Percentiles rank a stretch among this genome's conserved stretches.
Evolutionary conservation across 2,329 filamentous ascomycete genomes (phyloP).

Genomic region (Raffaelea arxii): DNA sequence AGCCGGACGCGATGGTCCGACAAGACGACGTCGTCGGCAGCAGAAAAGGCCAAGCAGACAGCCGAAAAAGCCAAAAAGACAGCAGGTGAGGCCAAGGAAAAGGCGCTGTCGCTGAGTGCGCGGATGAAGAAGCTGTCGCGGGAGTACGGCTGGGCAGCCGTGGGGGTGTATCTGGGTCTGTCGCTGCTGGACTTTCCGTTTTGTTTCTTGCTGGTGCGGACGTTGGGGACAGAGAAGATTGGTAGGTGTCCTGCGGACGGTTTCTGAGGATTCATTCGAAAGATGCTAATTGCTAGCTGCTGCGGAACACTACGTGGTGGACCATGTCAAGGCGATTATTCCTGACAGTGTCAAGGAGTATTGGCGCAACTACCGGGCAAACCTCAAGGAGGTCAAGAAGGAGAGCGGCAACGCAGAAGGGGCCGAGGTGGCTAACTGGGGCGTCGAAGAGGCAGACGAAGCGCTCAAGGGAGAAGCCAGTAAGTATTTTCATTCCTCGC

Average conservation of each 20-base stretch:
- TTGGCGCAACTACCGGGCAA: conserved; percentile 39
- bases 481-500: conserved; percentile 38
- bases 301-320: conserved; percentile 59
- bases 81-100: neutral
- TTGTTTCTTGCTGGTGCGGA: conserved; percentile 79
- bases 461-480: conserved; percentile 59
- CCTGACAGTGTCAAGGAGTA: conserved; percentile 47
- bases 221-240: conserved; percentile 77
- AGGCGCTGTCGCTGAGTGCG: conserved; percentile 49
- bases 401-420: conserved; percentile 34
- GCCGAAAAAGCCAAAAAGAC: too few relatives aligned
- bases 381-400: conserved; percentile 34
- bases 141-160: conserved; percentile 88
- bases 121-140: conserved; percentile 74
- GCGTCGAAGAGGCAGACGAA: conserved; percentile 53
- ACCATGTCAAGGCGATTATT: conserved; percentile 46
- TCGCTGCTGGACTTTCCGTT: conserved; percentile 88
- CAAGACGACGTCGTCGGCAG: too few relatives aligned
- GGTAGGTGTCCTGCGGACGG: conserved; percentile 37
- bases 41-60: too few relatives aligned
- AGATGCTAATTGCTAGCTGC: conserved; percentile 31
- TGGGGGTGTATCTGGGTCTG: conserved; percentile 81
- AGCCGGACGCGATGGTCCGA: too few relatives aligned
- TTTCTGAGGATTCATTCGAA: neutral
- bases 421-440: conserved; percentile 45